Evolutionary conservation across 352 stramenopile genomes (phyloP).

Genomic region (Globisporangium emineosum): DNA sequence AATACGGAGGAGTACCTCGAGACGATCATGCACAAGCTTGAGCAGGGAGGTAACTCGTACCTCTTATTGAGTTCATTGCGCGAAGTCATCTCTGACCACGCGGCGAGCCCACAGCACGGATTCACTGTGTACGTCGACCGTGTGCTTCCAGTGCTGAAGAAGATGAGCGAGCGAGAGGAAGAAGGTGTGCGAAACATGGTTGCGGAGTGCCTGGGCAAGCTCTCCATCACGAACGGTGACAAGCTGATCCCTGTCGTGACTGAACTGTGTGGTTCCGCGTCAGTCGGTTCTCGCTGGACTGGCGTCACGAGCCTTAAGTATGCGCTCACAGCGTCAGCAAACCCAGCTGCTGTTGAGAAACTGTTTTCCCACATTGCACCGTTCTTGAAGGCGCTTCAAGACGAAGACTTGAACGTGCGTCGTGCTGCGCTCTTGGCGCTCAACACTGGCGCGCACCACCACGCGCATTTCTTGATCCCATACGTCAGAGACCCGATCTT

Average conservation of each 20-base stretch:
- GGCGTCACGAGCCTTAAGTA: slow-evolving; percentile 93
- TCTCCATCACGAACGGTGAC: slow-evolving; percentile 88
- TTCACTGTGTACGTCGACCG: slow-evolving; percentile 74
- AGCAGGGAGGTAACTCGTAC: slow-evolving; percentile 92
- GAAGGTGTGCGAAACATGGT: slow-evolving; percentile 98
- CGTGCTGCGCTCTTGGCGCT: slow-evolving; percentile 94
- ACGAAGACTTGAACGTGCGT: slow-evolving; percentile 95
- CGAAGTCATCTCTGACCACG: slow-evolving; percentile 92
- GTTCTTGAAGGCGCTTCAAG: slow-evolving; percentile 91
- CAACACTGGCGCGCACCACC: slow-evolving; percentile 96
- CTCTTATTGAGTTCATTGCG: slow-evolving; percentile 95
- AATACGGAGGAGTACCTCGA: slow-evolving; percentile 89
- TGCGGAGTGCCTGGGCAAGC: slow-evolving; percentile 95
- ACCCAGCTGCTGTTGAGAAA: slow-evolving; percentile 34
- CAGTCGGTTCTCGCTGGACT: slow-evolving; percentile 83
- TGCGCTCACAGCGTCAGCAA: slow-evolving; percentile 42
- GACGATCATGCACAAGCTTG: slow-evolving; percentile 92
- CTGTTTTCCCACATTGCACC: slow-evolving; percentile 79
- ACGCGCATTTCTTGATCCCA: slow-evolving; percentile 74
- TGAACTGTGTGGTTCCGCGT: slow-evolving; percentile 61
- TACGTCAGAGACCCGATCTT: slow-evolving; percentile 88
- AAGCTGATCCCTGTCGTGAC: slow-evolving; percentile 90
- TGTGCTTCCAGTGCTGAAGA: slow-evolving; percentile 94
- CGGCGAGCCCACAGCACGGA: slow-evolving; percentile 68
- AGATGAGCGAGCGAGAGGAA: slow-evolving; percentile 90